Conservation (phyloP, 2,329 filamentous ascomycete species). For the Colletotrichum sp. region DNA sequence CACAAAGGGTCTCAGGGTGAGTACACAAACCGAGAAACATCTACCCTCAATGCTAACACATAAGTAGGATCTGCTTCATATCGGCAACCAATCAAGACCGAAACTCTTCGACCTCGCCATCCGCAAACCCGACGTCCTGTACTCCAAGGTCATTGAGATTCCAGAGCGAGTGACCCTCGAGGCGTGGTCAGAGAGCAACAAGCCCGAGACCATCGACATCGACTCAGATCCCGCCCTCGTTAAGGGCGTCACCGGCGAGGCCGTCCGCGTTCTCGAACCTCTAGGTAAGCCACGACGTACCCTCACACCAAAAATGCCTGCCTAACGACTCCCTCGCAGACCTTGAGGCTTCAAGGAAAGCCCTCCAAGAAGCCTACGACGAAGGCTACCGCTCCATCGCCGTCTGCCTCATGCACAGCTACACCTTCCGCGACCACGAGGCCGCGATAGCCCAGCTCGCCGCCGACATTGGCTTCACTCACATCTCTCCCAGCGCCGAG, state of each 20-base stretch:
- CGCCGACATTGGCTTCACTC: slow-evolving; percentile 58
- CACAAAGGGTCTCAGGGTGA: slow-evolving; percentile 57
- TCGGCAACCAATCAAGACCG: slow-evolving; percentile 76
- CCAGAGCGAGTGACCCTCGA: slow-evolving; percentile 77
- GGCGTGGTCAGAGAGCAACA: slow-evolving; percentile 31
- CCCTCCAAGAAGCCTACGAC: slow-evolving; percentile 65
- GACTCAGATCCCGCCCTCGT: slow-evolving; percentile 34
- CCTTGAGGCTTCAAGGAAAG: slow-evolving; percentile 53
- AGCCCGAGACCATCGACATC: slow-evolving; percentile 3
- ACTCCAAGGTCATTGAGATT: slow-evolving; percentile 74
- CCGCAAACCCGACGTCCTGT: slow-evolving; percentile 70
- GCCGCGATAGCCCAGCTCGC: slow-evolving; percentile 39
- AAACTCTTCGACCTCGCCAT: slow-evolving; percentile 78
- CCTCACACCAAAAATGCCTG: accelerated
- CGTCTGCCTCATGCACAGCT: slow-evolving; percentile 75
- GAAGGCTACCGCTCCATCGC: slow-evolving; percentile 69
- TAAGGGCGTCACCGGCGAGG: slow-evolving; percentile 70
- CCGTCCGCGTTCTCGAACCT: slow-evolving; percentile 67
- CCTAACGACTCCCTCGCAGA: slow-evolving; percentile 30
- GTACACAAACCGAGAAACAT: accelerated
- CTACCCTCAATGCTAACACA: background rate
- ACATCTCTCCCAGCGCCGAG: slow-evolving; percentile 53
- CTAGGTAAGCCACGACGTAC: slow-evolving; percentile 35
- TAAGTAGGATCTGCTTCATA: slow-evolving; percentile 71
- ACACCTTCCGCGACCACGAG: slow-evolving; percentile 71